These are phyloP conservation scores for Rhodotorula sp. DNA, from an alignment of 1,284 basidiomycete species.

Conservation along the genomic window DNA sequence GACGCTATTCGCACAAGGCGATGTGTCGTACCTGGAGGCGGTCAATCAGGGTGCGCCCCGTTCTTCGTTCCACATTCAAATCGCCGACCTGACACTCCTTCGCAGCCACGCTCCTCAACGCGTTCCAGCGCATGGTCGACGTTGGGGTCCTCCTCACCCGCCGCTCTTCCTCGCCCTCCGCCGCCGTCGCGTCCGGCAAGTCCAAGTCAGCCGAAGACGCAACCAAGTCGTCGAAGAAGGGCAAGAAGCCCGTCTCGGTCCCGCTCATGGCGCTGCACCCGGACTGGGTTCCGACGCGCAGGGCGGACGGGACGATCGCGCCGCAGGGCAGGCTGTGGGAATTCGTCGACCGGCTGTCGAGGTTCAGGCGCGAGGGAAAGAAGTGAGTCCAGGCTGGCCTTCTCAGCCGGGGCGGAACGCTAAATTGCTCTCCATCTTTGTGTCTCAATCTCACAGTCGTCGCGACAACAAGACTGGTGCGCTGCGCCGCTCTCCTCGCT, in stretches of 20 bases:
- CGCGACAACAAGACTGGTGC: conserved; percentile 33
- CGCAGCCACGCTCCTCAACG: conserved; percentile 40
- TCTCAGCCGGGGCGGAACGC: background rate
- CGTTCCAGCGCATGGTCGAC: conserved; percentile 40
- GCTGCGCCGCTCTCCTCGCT: too few species aligned
- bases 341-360: conserved; percentile 47
- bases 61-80: too few species aligned
- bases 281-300: conserved; percentile 44
- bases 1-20: conserved; percentile 49
- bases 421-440: background rate
- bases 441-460: conserved; percentile 2
- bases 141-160: conserved; percentile 37
- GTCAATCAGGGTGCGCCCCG: conserved; percentile 42
- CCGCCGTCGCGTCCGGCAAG: background rate
- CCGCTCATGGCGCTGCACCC: conserved; percentile 50
- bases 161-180: background rate
- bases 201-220: too few species aligned
- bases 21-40: conserved; percentile 49
- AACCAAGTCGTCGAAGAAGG: background rate
- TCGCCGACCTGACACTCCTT: background rate
- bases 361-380: conserved; percentile 51
- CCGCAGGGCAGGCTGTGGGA: conserved; percentile 45
- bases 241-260: conserved; percentile 44
- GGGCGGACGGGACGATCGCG: conserved; percentile 25
- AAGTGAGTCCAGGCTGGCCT: conserved; percentile 18